Evolutionary conservation across 371 early-diverging fungal species (phyloP), one percentile per base, ranked within the genome.

Genomic region (Catenaria anguillulae): DNA sequence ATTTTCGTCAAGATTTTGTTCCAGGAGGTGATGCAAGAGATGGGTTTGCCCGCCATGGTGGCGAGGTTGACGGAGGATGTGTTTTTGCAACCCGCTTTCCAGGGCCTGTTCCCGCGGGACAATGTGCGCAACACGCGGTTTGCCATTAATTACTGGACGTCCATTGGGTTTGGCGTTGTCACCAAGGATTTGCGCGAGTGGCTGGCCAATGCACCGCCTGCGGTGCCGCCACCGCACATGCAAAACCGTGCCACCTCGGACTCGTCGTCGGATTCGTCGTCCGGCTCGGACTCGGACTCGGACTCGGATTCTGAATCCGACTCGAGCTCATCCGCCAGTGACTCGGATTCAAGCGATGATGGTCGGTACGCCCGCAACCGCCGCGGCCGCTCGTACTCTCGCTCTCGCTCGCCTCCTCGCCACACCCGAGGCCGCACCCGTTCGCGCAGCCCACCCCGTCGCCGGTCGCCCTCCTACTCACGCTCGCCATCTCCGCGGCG

Each of bases 91-190:
- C 84, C 79, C 24, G 82, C 86, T 63, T 52, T 65, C 33, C 75
- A 76, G 13, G 94, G 93, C 34, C 72, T 97, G 73, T 97, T 97
- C 69, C 97, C 95, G 37, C 87, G 78, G 60, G 89, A 90, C 64
- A 85, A 85, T 64, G 88, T 92, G 43, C 80, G 84, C 63, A 79
- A 90, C 65, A 89, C 88, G 2, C 87, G 96, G 33, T 97, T 96
- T 70, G 92, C 96, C 40, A 94, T 97, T 81, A 97, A 97, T 67
- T 97, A 90, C 70, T 97, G 89, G 72, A 96, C 95, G 0, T 85
- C 86, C 67, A 95, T 97, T 69, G 90, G 89, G 24, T 72, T 97
- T 40, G 96, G 97, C 65, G 87, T 82, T 0, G 66, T 97, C 59
- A 97, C 97, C 1, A 94, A 92, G 43, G 93, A 92, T 23, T 73